Percentiles rank a stretch among this genome's conserved stretches.
These are phyloP conservation scores for Chondrostereum purpureum DNA, from an alignment of 1,284 basidiomycete species.

Conservation along the genomic window DNA sequence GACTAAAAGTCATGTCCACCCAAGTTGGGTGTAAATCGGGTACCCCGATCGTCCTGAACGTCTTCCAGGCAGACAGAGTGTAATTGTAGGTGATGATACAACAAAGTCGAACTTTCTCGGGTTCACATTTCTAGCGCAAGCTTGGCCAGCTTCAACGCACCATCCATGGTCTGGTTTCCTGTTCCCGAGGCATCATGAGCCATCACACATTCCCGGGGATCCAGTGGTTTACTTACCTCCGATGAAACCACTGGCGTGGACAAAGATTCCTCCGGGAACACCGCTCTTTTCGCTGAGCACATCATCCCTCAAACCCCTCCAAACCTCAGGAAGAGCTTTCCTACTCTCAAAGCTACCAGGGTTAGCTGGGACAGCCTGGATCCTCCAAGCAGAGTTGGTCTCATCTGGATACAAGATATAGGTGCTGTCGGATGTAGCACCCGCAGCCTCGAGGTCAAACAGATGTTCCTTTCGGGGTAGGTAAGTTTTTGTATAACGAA, in stretches of 20 bases:
- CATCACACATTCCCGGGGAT: too few species aligned
- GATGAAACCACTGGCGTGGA: slow-evolving; percentile 94
- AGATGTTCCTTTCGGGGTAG: slow-evolving; percentile 73
- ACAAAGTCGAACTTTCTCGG: too few species aligned
- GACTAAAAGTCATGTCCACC: too few species aligned
- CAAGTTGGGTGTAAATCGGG: too few species aligned
- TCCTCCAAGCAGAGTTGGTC: slow-evolving; percentile 74
- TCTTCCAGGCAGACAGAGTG: too few species aligned
- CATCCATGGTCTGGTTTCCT: slow-evolving; percentile 91
- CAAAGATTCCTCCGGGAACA: slow-evolving; percentile 83
- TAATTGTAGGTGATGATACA: too few species aligned
- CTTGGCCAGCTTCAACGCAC: slow-evolving; percentile 77
- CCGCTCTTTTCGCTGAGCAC: slow-evolving; percentile 70
- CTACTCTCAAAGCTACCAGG: slow-evolving; percentile 86
- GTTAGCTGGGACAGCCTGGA: slow-evolving; percentile 86
- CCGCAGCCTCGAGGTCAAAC: slow-evolving; percentile 73
- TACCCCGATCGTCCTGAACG: too few species aligned
- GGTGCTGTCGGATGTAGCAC: slow-evolving; percentile 44
- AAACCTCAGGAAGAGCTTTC: slow-evolving; percentile 87
- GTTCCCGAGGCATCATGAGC: too few species aligned
- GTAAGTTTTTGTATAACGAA: background rate
- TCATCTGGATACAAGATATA: slow-evolving; percentile 94
- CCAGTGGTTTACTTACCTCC: slow-evolving; percentile 79
- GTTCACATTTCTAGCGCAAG: slow-evolving; percentile 52
- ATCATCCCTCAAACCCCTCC: slow-evolving; percentile 90